Percentiles rank a stretch among this genome's conserved stretches.
Conservation (phyloP, 257 asterid genomes). For the Solanum sparsipilum region DNA sequence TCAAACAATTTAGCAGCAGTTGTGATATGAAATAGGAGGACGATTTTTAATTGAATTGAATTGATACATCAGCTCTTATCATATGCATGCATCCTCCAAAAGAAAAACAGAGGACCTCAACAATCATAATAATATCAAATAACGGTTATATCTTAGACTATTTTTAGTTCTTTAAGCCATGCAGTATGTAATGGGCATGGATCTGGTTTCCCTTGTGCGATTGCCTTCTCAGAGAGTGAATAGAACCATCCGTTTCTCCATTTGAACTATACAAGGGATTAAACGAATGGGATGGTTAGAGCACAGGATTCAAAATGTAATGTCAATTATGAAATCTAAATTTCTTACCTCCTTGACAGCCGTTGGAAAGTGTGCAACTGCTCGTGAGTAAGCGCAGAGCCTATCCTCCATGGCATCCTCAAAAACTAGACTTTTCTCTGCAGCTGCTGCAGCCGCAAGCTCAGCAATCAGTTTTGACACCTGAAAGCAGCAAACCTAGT, state of each 20-base stretch:
- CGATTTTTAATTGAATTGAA: not conserved
- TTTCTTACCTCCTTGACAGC: conserved; percentile 89
- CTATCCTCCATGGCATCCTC: conserved; percentile 76
- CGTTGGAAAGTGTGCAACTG: conserved; percentile 92
- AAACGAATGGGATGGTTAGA: not conserved
- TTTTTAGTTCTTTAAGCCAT: conserved; percentile 86
- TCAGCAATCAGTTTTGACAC: conserved; percentile 71
- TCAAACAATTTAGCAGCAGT: not conserved
- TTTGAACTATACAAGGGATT: conserved; percentile 46
- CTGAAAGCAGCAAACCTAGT: conserved; percentile 22
- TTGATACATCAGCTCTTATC: not conserved
- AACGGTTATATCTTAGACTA: conserved; percentile 24
- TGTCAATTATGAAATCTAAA: not conserved
- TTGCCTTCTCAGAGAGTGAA: conserved; percentile 75
- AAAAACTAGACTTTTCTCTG: conserved; percentile 63
- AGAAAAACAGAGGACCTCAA: not conserved
- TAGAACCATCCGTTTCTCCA: conserved; percentile 99
- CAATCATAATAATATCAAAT: not conserved
- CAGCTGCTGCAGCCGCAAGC: conserved; percentile 78
- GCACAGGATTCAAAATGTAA: not conserved
- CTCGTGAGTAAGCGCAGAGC: conserved; percentile 84
- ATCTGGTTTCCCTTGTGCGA: conserved; percentile 66
- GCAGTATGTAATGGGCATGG: conserved; percentile 90
- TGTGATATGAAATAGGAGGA: not conserved
- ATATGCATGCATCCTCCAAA: not conserved